Conservation (phyloP, 2,329 filamentous ascomycete species). For the Aureobasidium subglaciale region DNA sequence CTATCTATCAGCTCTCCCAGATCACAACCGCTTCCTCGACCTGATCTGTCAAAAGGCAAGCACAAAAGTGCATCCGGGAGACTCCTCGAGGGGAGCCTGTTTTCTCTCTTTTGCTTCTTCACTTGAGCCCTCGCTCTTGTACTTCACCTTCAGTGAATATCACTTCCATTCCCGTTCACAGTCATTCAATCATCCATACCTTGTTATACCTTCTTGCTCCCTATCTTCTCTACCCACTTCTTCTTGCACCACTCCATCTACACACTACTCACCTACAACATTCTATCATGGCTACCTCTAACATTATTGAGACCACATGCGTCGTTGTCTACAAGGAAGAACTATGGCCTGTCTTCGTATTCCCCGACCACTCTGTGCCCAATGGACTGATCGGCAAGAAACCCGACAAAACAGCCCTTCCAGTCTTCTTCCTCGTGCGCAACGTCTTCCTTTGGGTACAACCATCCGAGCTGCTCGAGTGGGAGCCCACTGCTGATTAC, state of each 20-base stretch:
- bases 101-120: too few relatives aligned
- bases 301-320: not conserved
- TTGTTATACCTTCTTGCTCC: not conserved
- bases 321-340: not conserved
- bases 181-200: not conserved
- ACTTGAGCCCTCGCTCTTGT: too few relatives aligned
- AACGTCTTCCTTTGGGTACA: not conserved
- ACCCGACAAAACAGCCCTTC: not conserved
- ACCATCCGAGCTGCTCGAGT: not conserved
- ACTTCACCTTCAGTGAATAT: too few relatives aligned
- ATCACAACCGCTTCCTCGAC: too few relatives aligned
- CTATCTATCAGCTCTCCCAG: too few relatives aligned
- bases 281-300: not conserved
- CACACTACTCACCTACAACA: not conserved
- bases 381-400: not conserved
- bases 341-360: slow-evolving; percentile 1
- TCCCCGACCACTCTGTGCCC: slow-evolving; percentile 3
- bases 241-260: not conserved
- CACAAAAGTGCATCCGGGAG: too few relatives aligned
- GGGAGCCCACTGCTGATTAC: not conserved
- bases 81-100: not conserved
- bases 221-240: not conserved
- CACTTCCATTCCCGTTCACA: not conserved
- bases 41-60: not conserved
- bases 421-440: not conserved